A percentile compares a stretch with the other conserved stretches of the same genome.
These are phyloP conservation scores for Schoenoplectus triqueter DNA, from an alignment of 202 grass and related monocot genomes.

Conservation along the genomic window DNA sequence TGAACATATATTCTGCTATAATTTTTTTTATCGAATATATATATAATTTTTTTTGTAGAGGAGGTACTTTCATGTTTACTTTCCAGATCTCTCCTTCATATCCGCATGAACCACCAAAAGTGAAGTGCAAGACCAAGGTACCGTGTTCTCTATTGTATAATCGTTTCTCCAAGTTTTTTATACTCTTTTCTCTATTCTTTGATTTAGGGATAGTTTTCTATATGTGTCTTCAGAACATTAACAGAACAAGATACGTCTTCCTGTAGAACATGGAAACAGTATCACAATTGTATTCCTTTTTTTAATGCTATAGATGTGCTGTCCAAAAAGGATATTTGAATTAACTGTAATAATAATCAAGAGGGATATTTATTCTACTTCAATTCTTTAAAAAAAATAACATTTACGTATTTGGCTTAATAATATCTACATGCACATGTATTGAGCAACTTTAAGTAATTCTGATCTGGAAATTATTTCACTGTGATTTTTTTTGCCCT, in stretches of 20 bases:
- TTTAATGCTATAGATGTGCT: background rate
- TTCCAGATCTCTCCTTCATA: conserved; percentile 84
- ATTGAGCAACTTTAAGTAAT: too few species aligned
- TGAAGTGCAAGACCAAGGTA: conserved; percentile 99
- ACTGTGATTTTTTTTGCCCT: background rate
- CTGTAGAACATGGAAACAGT: conserved; percentile 7
- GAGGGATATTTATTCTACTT: background rate
- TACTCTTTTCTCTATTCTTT: conserved; percentile 7
- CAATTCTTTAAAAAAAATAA: background rate
- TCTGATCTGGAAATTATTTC: background rate
- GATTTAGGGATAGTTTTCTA: background rate
- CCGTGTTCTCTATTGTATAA: background rate
- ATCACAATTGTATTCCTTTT: background rate
- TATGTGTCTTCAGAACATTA: background rate
- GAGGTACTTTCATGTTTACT: conserved; percentile 75
- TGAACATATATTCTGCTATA: conserved; percentile 40
- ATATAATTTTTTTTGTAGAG: conserved; percentile 41
- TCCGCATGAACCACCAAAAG: conserved; percentile 86
- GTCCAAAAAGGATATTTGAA: too few species aligned
- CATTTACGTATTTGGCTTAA: background rate
- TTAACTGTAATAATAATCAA: background rate
- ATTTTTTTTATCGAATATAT: background rate
- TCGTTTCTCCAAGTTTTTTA: background rate
- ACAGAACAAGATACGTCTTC: background rate
- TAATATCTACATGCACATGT: background rate